Conservation (phyloP, 2,329 filamentous ascomycete species). For the Fusarium sp. region DNA sequence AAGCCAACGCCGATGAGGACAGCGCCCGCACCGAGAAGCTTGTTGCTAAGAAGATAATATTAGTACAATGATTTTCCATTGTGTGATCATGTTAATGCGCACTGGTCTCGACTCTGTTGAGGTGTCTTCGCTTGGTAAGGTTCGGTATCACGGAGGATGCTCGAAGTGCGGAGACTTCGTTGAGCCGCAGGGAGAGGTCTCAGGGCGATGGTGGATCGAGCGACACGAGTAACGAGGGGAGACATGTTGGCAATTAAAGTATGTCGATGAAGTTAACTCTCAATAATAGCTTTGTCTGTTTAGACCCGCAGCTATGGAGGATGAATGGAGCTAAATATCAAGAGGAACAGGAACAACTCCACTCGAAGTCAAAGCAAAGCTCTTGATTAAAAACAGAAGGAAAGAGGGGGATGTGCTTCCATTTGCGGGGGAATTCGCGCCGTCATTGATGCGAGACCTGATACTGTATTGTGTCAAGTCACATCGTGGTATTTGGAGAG, state of each 20-base stretch:
- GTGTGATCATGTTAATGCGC: not conserved
- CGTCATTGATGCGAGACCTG: conserved; percentile 33
- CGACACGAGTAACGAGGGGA: conserved; percentile 14
- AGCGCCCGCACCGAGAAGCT: conserved; percentile 29
- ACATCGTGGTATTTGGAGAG: conserved; percentile 32
- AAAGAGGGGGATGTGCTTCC: not conserved
- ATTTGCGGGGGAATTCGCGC: conserved; percentile 31
- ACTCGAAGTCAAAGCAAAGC: conserved; percentile 1
- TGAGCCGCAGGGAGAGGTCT: conserved; percentile 33
- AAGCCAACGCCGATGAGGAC: conserved; percentile 24
- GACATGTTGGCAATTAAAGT: conserved; percentile 14
- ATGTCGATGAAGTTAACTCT: not conserved
- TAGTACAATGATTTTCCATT: not conserved
- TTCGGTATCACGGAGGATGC: conserved; percentile 26
- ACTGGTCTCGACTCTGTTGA: conserved; percentile 26
- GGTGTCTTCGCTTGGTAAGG: conserved; percentile 34
- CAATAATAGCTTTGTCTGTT: not conserved
- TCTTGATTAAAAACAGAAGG: conserved; percentile 22
- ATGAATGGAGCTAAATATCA: conserved; percentile 23
- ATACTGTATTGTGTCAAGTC: conserved; percentile 13
- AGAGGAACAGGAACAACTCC: conserved; percentile 14
- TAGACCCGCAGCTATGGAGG: conserved; percentile 12
- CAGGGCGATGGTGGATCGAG: conserved; percentile 18
- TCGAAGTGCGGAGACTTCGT: conserved; percentile 35
- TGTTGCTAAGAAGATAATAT: conserved; percentile 23